Evolutionary conservation across 2,329 filamentous ascomycete genomes (phyloP).

Genomic region (Cyphellophora europaea): DNA sequence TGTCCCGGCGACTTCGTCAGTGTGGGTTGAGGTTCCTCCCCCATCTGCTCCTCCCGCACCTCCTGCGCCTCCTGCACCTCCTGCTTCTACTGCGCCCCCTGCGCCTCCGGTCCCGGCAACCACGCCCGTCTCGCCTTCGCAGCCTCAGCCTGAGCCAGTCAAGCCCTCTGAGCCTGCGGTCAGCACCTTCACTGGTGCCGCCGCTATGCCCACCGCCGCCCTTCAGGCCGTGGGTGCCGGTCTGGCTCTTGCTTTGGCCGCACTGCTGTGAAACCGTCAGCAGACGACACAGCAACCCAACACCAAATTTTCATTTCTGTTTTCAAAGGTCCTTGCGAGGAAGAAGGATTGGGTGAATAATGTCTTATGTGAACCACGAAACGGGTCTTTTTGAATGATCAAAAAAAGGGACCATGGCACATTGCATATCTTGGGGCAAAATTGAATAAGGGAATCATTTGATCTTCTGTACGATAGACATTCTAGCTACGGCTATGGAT

Average conservation of each 20-base stretch:
- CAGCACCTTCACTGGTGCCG: constrained; percentile 12
- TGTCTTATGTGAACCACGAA: too few species aligned
- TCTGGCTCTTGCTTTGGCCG: constrained; percentile 11
- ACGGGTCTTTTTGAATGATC: too few species aligned
- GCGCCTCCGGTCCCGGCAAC: constrained; percentile 5
- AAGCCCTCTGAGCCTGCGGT: constrained; percentile 6
- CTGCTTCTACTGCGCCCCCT: constrained; percentile 1
- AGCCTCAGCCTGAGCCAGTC: background rate
- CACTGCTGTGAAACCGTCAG: too few species aligned
- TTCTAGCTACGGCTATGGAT: too few species aligned
- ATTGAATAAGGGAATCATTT: too few species aligned
- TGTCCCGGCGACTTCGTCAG: background rate
- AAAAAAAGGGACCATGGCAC: too few species aligned
- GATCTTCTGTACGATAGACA: too few species aligned
- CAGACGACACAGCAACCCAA: too few species aligned
- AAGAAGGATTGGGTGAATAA: too few species aligned
- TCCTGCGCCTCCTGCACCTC: constrained; percentile 3
- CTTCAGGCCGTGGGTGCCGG: constrained; percentile 11
- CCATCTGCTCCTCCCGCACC: constrained; percentile 2
- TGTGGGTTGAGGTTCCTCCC: background rate
- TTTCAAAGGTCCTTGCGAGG: too few species aligned
- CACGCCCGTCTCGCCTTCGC: constrained; percentile 1
- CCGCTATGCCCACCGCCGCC: constrained; percentile 8
- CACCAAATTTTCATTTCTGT: too few species aligned
- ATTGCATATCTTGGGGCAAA: too few species aligned